Percentiles rank a stretch among this genome's conserved stretches.
Conservation (phyloP, 257 asterid genomes). For the Solanum megistacrolobum region DNA sequence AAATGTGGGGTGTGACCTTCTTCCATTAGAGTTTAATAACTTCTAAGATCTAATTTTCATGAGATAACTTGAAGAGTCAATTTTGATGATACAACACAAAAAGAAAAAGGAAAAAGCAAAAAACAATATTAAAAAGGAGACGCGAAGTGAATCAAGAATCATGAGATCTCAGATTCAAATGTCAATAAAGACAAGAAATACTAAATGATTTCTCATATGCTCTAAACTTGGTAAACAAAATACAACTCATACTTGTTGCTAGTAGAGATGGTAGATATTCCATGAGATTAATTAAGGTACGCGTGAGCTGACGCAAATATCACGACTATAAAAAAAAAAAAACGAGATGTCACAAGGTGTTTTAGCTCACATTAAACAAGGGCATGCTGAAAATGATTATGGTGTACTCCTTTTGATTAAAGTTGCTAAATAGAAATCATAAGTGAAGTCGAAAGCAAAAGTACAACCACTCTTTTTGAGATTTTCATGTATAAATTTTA, state of each 20-base stretch:
- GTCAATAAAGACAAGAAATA: neutral
- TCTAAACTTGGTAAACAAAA: neutral
- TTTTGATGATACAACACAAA: neutral
- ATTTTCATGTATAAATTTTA: neutral
- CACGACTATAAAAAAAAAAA: neutral
- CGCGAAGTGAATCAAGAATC: neutral
- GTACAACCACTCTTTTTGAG: neutral
- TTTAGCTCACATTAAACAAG: neutral
- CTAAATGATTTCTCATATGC: neutral
- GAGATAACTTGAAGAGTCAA: neutral
- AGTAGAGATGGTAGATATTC: neutral
- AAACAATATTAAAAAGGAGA: too few relatives aligned
- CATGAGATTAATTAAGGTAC: rapidly evolving
- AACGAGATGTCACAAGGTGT: neutral
- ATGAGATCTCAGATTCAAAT: neutral
- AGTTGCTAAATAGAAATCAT: neutral
- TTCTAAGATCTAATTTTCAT: neutral
- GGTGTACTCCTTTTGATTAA: neutral
- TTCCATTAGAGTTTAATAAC: neutral
- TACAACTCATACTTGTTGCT: neutral
- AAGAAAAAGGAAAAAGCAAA: neutral
- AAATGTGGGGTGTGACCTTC: neutral
- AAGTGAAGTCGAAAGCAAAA: neutral
- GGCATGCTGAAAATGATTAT: neutral
- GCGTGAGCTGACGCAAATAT: rapidly evolving